Conservation (phyloP, 805 yeast species). For the Debaryomyces hansenii region DNA sequence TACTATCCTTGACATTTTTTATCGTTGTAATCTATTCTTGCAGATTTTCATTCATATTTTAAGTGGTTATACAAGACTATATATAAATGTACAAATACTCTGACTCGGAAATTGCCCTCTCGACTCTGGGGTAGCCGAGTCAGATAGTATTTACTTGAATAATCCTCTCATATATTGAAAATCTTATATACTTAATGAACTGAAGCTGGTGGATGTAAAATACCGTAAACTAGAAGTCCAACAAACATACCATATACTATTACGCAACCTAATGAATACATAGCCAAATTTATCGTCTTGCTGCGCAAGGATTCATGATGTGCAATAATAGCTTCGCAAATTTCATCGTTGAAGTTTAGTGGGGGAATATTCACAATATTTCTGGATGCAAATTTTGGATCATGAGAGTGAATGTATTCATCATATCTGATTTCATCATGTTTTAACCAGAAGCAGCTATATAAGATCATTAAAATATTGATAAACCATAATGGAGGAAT, state of each 20-base stretch:
- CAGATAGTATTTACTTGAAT: neutral
- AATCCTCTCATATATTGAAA: neutral
- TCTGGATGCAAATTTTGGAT: neutral
- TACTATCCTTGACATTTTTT: neutral
- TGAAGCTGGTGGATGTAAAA: neutral
- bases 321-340: neutral
- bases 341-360: neutral
- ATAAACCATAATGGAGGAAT: slow-evolving; percentile 22
- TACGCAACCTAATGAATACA: neutral
- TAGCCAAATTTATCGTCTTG: neutral
- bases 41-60: neutral
- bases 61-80: neutral
- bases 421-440: neutral
- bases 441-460: slow-evolving; percentile 3
- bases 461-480: slow-evolving; percentile 7
- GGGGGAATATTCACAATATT: neutral
- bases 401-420: neutral
- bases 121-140: slow-evolving; percentile 2
- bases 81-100: neutral
- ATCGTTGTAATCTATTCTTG: neutral
- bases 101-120: neutral
- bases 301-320: neutral
- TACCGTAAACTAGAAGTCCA: neutral
- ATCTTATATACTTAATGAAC: neutral
- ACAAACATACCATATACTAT: neutral